Conservation (phyloP, 2,329 filamentous ascomycete species). For the Trichoderma sp. region DNA sequence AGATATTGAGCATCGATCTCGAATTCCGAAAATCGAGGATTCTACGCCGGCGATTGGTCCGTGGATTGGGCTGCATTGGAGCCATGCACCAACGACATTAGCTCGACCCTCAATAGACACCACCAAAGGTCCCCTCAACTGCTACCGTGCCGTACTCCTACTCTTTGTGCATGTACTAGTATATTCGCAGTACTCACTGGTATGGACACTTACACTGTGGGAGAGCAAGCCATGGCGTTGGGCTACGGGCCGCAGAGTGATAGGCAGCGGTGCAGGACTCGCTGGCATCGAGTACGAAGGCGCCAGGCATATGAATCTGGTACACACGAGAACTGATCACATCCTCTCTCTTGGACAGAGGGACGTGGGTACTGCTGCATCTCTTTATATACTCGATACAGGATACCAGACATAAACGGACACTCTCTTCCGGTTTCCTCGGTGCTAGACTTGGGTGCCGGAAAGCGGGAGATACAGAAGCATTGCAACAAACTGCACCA, state of each 20-base stretch:
- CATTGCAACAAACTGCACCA: not conserved
- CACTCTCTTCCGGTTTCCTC: not conserved
- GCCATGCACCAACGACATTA: constrained; percentile 12
- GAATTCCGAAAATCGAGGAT: constrained; percentile 17
- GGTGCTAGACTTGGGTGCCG: constrained; percentile 3
- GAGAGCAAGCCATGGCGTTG: not conserved
- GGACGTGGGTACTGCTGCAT: not conserved
- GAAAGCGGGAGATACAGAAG: not conserved
- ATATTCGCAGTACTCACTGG: not conserved
- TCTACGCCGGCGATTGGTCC: not conserved
- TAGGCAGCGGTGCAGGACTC: constrained; percentile 14
- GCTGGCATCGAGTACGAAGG: not conserved
- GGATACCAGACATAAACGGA: not conserved
- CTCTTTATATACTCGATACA: not conserved
- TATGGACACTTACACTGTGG: not conserved
- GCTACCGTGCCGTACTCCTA: not conserved
- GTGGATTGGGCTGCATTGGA: constrained; percentile 15
- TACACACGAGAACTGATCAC: not conserved
- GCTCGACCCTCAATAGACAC: constrained; percentile 8
- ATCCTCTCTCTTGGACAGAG: not conserved
- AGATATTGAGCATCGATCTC: constrained; percentile 15
- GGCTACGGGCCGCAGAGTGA: constrained; percentile 9
- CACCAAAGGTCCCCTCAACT: not conserved
- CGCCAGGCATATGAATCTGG: not conserved
- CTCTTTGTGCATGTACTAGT: not conserved